A percentile compares a stretch with the other conserved stretches of the same genome.
These are phyloP conservation scores for Malassezia psittaci DNA, from an alignment of 1,284 basidiomycete genomes.

Conservation along the genomic window DNA sequence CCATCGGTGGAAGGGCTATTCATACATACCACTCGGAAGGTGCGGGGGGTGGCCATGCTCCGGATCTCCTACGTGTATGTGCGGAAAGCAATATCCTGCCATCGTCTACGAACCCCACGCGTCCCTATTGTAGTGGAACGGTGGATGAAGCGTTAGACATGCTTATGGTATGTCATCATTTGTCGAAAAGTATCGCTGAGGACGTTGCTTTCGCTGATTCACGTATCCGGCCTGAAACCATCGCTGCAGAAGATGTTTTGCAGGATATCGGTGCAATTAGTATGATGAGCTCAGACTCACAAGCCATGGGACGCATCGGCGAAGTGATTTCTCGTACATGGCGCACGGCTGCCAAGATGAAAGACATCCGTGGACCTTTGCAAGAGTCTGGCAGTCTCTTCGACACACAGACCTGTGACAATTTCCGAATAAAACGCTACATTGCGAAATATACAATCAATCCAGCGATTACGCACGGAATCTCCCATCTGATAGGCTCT, in stretches of 20 bases:
- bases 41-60: slow-evolving; percentile 73
- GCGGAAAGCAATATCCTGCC: slow-evolving; percentile 84
- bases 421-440: slow-evolving; percentile 92
- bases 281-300: slow-evolving; percentile 90
- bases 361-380: slow-evolving; percentile 65
- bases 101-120: slow-evolving; percentile 90
- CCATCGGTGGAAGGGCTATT: slow-evolving; percentile 82
- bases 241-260: slow-evolving; percentile 92
- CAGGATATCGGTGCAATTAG: slow-evolving; percentile 87
- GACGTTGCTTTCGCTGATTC: slow-evolving; percentile 95
- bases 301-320: slow-evolving; percentile 90
- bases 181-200: slow-evolving; percentile 56
- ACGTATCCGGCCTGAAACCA: slow-evolving; percentile 87
- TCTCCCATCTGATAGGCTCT: slow-evolving; percentile 76
- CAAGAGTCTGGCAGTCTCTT: slow-evolving; percentile 51
- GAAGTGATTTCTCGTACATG: slow-evolving; percentile 89
- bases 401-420: slow-evolving; percentile 60
- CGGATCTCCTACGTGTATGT: slow-evolving; percentile 93
- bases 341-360: slow-evolving; percentile 94
- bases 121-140: slow-evolving; percentile 84
- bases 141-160: slow-evolving; percentile 96
- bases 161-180: slow-evolving; percentile 66
- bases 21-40: slow-evolving; percentile 58
- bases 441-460: slow-evolving; percentile 96
- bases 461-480: slow-evolving; percentile 88